phyloP scores from a whole-genome alignment of 306 rosid genomes.

The Malus orientalis region DNA sequence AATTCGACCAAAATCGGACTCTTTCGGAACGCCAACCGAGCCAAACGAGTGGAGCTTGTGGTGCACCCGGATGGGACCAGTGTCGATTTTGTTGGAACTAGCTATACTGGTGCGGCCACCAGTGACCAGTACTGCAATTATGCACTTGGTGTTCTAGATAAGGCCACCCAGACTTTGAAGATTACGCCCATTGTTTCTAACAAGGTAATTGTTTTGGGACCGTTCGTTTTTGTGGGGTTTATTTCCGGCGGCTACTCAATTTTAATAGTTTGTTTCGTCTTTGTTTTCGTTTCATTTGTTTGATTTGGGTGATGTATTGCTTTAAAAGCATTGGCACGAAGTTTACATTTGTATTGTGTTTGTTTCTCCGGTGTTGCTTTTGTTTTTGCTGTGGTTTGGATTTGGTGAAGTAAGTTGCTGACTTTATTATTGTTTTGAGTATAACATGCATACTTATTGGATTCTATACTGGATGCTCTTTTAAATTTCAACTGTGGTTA shows the following conservation, averaged over 20 bases:
- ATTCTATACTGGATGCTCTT: background rate
- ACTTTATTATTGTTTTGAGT: background rate
- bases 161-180: slow-evolving; percentile 49
- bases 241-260: too few species aligned
- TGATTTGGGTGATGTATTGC: background rate
- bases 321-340: background rate
- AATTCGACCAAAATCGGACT: slow-evolving; percentile 24
- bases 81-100: slow-evolving; percentile 79
- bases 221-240: background rate
- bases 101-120: slow-evolving; percentile 62
- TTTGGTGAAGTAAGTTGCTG: background rate
- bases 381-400: background rate
- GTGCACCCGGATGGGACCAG: slow-evolving; percentile 48
- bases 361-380: background rate
- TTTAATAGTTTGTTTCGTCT: background rate
- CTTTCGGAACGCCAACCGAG: slow-evolving; percentile 35
- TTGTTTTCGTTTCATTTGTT: too few species aligned
- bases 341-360: background rate
- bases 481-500: too few species aligned
- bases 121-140: slow-evolving; percentile 45
- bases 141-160: slow-evolving; percentile 77
- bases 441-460: background rate
- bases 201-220: slow-evolving; percentile 37
- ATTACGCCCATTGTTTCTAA: slow-evolving; percentile 58
- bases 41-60: slow-evolving; percentile 62